Evolutionary conservation across 2,329 filamentous ascomycete species (phyloP).

Genomic region (Uncinocarpus reesii): DNA sequence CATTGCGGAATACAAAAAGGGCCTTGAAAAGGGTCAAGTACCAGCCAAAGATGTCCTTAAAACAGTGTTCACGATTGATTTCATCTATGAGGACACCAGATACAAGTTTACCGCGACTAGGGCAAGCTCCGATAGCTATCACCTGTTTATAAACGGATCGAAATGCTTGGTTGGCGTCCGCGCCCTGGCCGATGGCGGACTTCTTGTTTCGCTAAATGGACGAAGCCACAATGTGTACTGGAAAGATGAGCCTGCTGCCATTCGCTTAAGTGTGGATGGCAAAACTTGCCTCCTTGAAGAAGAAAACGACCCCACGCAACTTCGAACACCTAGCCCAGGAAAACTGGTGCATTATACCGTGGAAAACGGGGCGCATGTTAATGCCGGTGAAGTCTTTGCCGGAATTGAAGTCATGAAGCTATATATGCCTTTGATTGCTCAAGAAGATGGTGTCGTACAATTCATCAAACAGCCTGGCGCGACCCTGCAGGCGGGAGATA

Average conservation of each 20-base stretch:
- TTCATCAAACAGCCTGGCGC: conserved; percentile 98
- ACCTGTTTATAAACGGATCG: conserved; percentile 97
- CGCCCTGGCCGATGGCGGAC: conserved; percentile 83
- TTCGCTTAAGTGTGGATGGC: conserved; percentile 88
- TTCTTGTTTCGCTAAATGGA: conserved; percentile 80
- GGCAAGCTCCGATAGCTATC: conserved; percentile 86
- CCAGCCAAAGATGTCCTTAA: conserved; percentile 93
- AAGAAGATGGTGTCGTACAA: conserved; percentile 92
- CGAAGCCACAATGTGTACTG: conserved; percentile 98
- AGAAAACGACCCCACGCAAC: conserved; percentile 96
- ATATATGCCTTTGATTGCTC: conserved; percentile 97
- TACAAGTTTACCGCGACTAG: conserved; percentile 98
- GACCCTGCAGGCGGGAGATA: conserved; percentile 95
- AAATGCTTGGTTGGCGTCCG: conserved; percentile 90
- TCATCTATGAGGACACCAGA: conserved; percentile 92
- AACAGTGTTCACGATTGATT: conserved; percentile 94
- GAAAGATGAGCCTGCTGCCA: conserved; percentile 97
- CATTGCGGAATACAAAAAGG: conserved; percentile 73
- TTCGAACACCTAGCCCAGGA: conserved; percentile 85
- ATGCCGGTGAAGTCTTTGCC: conserved; percentile 82
- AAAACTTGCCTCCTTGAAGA: conserved; percentile 97
- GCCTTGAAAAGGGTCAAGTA: conserved; percentile 93
- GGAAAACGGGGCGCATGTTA: conserved; percentile 87
- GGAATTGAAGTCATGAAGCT: conserved; percentile 99
- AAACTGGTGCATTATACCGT: conserved; percentile 98